Evolutionary conservation across 495 filamentous ascomycete species (phyloP), one percentile per base, ranked within the genome.

Genomic region (Lasiosphaeria hispida): DNA sequence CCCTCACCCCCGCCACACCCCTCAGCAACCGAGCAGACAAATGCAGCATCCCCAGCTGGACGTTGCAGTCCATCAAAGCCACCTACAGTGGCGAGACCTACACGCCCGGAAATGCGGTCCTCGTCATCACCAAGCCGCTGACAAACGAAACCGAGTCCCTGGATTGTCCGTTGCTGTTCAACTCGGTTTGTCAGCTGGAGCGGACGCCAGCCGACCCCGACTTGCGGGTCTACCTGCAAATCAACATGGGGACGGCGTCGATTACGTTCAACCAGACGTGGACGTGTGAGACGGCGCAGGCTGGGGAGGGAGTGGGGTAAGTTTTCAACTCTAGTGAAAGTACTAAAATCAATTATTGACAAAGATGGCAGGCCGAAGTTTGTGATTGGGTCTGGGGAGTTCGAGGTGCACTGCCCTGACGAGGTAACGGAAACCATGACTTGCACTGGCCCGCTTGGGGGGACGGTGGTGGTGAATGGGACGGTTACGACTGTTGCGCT

Each of bases 41-140:
- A 8, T 54, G 51, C 13, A 14, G 3, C 13, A 17, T 56, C 15
- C 58, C 58, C 4, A 17, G 40, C 33, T 61, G 58, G 53, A 44
- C 39, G 4, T 14, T 61, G 7, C 8, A 38, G 13, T 42, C 38
- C 6, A 13, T 51, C 38, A 40, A 41, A 15, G 17, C 57, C 23
- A 50, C 39, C 10, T 61, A 57, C 30, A 52, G 58, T 45, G 35
- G 51, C 33, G 53, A 57, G 13, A 57, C 57, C 0, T 48, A 55
- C 36, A 55, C 40, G 4, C 58, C 58, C 0, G 47, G 53, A 4
- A 23, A 36, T 6, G 37, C 54, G 10, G 10, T 38, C 0, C 8
- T 52, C 44, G 19, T 49, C 10, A 34, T 61, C 10, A 18, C 14
- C 4, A 52, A 44, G 36, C 56, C 58, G 14, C 17, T 2, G n/a